Evolutionary conservation across 2,329 filamentous ascomycete genomes (phyloP), one percentile per base, ranked within the genome.

Genomic region (Aspergillus clavatus): DNA sequence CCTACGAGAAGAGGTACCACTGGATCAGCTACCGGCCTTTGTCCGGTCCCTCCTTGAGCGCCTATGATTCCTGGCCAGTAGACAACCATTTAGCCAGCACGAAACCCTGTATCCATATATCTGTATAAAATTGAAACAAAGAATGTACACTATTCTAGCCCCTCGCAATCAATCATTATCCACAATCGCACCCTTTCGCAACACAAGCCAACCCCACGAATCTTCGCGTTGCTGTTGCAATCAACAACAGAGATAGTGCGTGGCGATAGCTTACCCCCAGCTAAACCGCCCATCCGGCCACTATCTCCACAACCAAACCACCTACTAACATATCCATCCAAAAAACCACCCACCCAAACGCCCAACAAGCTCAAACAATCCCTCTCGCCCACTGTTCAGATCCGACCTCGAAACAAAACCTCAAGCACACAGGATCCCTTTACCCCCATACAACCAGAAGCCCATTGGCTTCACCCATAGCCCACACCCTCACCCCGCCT

Each of bases 1-100:
- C 1, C 50, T 86, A 12, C 84, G 79, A 53, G 74, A 83, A 51
- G 71, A 80, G 11, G 78, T 89, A 11, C 56, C 71, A 3, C 45
- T 82, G 5, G 70, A 74, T 1, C 62, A 71, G 3, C 59, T 87
- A 16, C 69, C 71, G 8, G 57, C 58, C 3, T 72, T 76, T 59
- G 71, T 81, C 43, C 53, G 60, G 38, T 58, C 63, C 7, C 61
- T 82, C 28, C 65, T 86, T 42, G 63, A 68, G 16, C 68, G 71
- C 52, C 55, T 86, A 43, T 86, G 69, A 67, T n/a, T n/a, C n/a
- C n/a, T n/a, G n/a, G n/a, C n/a, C n/a, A n/a, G 27, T 33, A 16
- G 23, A 8, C 23, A 40, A 8, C 16, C 18, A 26, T 38, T 19
- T 7, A 26, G 36, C 21, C 22, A n/a, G 27, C 41, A 31, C 18